phyloP scores from a whole-genome alignment of 2,329 filamentous ascomycete genomes.

The Geosmithia flava region DNA sequence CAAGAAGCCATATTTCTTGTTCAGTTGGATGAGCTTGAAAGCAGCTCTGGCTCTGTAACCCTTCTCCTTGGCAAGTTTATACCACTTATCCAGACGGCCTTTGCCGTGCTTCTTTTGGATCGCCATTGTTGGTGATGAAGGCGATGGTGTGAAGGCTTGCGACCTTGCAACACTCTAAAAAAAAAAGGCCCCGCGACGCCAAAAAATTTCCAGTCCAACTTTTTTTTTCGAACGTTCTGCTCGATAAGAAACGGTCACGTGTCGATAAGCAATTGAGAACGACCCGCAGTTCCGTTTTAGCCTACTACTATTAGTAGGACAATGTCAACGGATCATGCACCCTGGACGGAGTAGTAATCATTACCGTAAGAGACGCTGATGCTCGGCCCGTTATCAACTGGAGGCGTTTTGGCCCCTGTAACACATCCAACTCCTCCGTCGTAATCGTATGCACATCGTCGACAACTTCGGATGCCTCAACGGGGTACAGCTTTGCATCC shows the following conservation, averaged over 20 bases:
- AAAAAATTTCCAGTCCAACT: conserved; percentile 15
- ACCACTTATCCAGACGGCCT: conserved; percentile 97
- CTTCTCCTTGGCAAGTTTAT: conserved; percentile 96
- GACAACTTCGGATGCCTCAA: background rate
- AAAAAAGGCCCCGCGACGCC: conserved; percentile 9
- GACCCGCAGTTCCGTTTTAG: background rate
- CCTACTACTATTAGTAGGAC: no score
- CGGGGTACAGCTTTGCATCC: background rate
- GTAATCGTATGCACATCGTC: background rate
- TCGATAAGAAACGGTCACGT: conserved; percentile 13
- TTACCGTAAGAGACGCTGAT: background rate
- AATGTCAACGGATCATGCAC: background rate
- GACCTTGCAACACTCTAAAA: background rate
- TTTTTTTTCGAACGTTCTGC: conserved; percentile 15
- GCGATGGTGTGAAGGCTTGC: conserved; percentile 4
- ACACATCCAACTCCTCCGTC: background rate
- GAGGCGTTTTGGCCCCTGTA: background rate
- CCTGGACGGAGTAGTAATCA: background rate
- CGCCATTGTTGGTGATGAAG: conserved; percentile 48
- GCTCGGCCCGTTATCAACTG: background rate
- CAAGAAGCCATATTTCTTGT: conserved; percentile 98
- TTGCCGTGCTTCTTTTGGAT: conserved; percentile 99
- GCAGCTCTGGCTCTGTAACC: conserved; percentile 91
- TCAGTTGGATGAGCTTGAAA: conserved; percentile 96
- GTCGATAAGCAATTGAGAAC: conserved; percentile 11